Evolutionary conservation across 2,329 filamentous ascomycete genomes (phyloP).

Genomic region (Herpomyces periplanetae): DNA sequence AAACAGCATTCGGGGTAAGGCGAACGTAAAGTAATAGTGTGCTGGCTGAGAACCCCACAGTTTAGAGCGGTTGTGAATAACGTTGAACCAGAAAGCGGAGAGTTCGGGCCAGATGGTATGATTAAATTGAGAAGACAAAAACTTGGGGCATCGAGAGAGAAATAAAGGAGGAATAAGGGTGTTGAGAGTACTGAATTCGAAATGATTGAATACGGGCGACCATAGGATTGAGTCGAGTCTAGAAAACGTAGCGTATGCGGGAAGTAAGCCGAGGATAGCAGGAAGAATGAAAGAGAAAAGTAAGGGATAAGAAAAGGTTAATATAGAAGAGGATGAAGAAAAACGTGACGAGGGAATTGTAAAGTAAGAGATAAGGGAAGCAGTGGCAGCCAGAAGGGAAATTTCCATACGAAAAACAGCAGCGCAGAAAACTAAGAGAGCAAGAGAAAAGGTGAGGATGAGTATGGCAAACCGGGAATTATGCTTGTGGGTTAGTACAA

Average conservation of each 20-base stretch:
- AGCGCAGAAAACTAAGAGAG: conserved; percentile 8
- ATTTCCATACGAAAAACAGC: conserved; percentile 16
- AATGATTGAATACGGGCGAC: conserved; percentile 13
- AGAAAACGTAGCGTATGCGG: conserved; percentile 19
- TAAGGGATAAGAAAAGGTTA: conserved; percentile 7
- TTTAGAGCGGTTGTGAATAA: conserved; percentile 36
- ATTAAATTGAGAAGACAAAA: conserved; percentile 55
- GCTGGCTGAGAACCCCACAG: conserved; percentile 60
- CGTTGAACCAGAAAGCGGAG: conserved; percentile 62
- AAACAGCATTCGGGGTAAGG: conserved; percentile 40
- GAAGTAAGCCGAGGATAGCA: conserved; percentile 47
- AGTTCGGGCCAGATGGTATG: conserved; percentile 54
- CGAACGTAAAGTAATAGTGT: conserved; percentile 48
- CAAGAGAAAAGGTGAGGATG: neutral
- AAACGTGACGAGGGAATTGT: too few relatives aligned
- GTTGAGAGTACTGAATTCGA: conserved; percentile 22
- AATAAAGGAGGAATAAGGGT: conserved; percentile 24
- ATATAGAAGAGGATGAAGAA: conserved; percentile 12
- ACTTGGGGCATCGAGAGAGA: conserved; percentile 37
- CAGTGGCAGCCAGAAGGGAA: conserved; percentile 10
- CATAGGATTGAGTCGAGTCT: conserved; percentile 18
- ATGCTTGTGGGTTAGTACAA: neutral
- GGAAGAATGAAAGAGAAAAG: conserved; percentile 55
- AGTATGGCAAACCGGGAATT: too few relatives aligned
- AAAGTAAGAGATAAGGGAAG: conserved; percentile 5